phyloP scores from a whole-genome alignment of 176 grass and related monocot species.

The Musa schizocarpa region DNA sequence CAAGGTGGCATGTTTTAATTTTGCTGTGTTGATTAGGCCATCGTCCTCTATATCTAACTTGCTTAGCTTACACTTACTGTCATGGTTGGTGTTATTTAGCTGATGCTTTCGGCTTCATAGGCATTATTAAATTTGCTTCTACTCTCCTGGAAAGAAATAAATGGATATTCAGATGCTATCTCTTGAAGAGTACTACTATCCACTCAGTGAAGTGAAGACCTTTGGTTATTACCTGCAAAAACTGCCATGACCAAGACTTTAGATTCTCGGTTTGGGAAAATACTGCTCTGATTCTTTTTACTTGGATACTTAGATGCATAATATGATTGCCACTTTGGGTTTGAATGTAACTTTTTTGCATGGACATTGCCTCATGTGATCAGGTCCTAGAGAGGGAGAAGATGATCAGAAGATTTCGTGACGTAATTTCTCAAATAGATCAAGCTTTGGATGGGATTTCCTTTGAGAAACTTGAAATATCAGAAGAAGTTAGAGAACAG shows the following conservation, averaged over 20 bases:
- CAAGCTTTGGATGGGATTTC: slow-evolving; percentile 1
- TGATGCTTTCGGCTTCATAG: no score
- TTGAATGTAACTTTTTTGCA: neutral
- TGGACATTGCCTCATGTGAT: neutral
- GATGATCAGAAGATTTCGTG: slow-evolving; percentile 8
- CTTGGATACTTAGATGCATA: neutral
- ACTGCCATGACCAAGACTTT: neutral
- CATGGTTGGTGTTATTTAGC: no score
- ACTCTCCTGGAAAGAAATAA: no score
- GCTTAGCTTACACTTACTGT: no score
- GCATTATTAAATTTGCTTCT: no score
- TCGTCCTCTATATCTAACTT: no score
- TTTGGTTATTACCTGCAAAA: neutral
- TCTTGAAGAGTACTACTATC: neutral
- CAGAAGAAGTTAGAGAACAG: slow-evolving; percentile 8
- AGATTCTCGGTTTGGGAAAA: neutral
- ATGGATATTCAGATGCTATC: no score
- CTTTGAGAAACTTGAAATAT: slow-evolving; percentile 8
- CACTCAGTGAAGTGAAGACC: no score
- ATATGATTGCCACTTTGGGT: neutral
- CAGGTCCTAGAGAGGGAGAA: slow-evolving; percentile 10
- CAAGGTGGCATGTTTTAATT: no score
- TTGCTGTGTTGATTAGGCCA: no score
- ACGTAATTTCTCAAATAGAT: neutral
- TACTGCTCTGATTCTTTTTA: neutral